phyloP scores from a whole-genome alignment of 108 stramenopile species.

The Cylindrotheca closterium region DNA sequence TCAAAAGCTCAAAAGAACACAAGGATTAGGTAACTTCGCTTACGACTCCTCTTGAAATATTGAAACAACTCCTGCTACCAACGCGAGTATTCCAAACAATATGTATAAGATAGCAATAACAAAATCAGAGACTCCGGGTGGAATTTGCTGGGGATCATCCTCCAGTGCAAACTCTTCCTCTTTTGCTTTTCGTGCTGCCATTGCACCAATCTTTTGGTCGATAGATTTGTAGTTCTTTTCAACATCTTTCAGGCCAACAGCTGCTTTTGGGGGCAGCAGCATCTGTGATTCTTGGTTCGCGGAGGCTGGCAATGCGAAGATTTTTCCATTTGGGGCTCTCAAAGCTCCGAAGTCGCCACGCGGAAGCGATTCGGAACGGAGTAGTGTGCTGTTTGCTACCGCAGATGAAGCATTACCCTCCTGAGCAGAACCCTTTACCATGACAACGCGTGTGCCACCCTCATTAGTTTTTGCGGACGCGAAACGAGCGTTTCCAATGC shows the following conservation, averaged over 20 bases:
- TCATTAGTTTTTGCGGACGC: conserved; percentile 14
- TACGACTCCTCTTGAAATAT: conserved; percentile 25
- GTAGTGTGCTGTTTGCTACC: conserved; percentile 14
- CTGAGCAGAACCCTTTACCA: conserved; percentile 12
- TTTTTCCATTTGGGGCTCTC: conserved; percentile 12
- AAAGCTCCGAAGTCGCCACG: conserved; percentile 5
- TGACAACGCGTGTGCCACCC: conserved; percentile 22
- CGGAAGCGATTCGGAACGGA: conserved; percentile 27
- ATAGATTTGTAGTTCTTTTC: conserved; percentile 18
- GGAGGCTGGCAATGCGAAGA: conserved; percentile 24
- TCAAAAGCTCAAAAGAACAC: too few relatives aligned
- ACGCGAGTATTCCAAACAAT: conserved; percentile 66
- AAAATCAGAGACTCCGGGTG: conserved; percentile 60
- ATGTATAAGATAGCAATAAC: conserved; percentile 65
- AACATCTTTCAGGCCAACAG: not conserved
- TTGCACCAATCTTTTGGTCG: conserved; percentile 34
- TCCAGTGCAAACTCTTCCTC: conserved; percentile 40
- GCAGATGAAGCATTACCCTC: not conserved
- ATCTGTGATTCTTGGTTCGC: conserved; percentile 2
- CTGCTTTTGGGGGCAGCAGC: not conserved
- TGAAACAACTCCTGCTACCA: conserved; percentile 63
- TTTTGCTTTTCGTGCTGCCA: conserved; percentile 25
- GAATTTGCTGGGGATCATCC: conserved; percentile 56
- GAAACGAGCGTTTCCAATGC: conserved; percentile 60
- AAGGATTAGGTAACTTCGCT: too few relatives aligned